phyloP scores from a whole-genome alignment of 768 basidiomycete genomes.

The Kwoniella sp. region DNA sequence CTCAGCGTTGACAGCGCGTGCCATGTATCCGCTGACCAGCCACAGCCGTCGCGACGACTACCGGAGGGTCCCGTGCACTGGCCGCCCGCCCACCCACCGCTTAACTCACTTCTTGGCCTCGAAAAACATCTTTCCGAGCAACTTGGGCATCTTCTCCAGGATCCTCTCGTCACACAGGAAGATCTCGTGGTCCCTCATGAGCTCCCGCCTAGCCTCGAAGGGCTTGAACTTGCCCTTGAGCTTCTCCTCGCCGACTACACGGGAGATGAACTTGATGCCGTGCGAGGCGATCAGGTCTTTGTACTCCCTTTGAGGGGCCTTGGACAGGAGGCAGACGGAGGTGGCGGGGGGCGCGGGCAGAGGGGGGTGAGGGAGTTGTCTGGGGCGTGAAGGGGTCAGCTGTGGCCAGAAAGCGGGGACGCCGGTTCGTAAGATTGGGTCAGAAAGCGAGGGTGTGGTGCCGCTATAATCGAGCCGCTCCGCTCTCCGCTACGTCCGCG shows the following conservation, averaged over 20 bases:
- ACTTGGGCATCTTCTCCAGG: constrained; percentile 74
- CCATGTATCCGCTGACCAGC: no score
- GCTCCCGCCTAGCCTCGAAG: constrained; percentile 59
- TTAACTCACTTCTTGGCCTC: constrained; percentile 83
- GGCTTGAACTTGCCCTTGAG: constrained; percentile 83
- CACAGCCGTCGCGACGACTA: no score
- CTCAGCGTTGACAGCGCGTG: no score
- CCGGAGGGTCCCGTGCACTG: no score
- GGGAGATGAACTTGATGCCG: constrained; percentile 79
- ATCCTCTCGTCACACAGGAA: constrained; percentile 92
- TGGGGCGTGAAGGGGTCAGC: constrained; percentile 6
- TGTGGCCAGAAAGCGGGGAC: no score
- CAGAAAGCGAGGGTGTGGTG: background rate
- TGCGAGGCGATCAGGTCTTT: constrained; percentile 78
- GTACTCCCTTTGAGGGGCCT: constrained; percentile 93
- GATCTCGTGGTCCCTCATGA: constrained; percentile 82
- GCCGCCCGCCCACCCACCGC: no score
- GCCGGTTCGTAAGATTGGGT: background rate
- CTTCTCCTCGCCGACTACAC: constrained; percentile 86
- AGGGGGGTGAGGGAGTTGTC: constrained; percentile 58
- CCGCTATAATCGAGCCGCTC: no score
- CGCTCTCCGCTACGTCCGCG: no score
- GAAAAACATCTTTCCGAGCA: constrained; percentile 87
- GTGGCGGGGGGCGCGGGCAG: constrained; percentile 75
- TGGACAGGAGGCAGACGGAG: constrained; percentile 83